Evolutionary conservation across 805 yeast genomes (phyloP).

Genomic region (Tetrapisispora fleetii): DNA sequence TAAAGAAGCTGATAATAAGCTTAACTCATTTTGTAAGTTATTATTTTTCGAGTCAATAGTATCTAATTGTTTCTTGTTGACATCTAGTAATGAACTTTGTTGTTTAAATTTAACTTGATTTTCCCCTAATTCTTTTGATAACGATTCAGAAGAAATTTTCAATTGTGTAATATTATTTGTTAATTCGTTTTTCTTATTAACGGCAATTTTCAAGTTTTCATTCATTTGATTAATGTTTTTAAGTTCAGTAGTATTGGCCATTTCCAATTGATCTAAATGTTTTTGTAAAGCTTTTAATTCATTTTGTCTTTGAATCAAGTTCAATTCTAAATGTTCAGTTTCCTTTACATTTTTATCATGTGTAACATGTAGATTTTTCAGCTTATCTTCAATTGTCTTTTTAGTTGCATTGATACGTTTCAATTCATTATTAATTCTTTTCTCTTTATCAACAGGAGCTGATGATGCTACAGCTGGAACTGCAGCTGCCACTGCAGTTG

Average conservation of each 20-base stretch:
- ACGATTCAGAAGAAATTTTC: constrained; percentile 55
- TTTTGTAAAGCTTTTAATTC: constrained; percentile 65
- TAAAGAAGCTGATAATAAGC: constrained; percentile 23
- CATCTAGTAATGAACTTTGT: constrained; percentile 50
- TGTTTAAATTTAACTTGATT: constrained; percentile 46
- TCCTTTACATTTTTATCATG: constrained; percentile 75
- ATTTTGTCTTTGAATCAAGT: constrained; percentile 44
- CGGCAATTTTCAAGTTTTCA: constrained; percentile 50
- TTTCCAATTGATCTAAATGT: constrained; percentile 70
- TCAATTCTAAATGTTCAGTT: constrained; percentile 61
- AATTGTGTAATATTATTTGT: constrained; percentile 60
- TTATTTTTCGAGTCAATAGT: constrained; percentile 42
- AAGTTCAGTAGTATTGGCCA: constrained; percentile 62
- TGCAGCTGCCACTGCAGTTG: constrained; percentile 10
- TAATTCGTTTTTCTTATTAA: constrained; percentile 51
- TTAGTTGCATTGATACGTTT: constrained; percentile 40
- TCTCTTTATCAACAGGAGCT: constrained; percentile 37
- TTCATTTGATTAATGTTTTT: constrained; percentile 53
- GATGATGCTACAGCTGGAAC: constrained; percentile 39
- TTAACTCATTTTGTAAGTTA: constrained; percentile 35
- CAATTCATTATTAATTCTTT: constrained; percentile 1
- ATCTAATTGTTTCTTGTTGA: constrained; percentile 57
- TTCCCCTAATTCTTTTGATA: constrained; percentile 45
- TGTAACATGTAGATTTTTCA: constrained; percentile 52
- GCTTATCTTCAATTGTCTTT: constrained; percentile 62